These are phyloP conservation scores for Coprinopsis marcescibilis DNA, from an alignment of 768 basidiomycete species.

Conservation along the genomic window DNA sequence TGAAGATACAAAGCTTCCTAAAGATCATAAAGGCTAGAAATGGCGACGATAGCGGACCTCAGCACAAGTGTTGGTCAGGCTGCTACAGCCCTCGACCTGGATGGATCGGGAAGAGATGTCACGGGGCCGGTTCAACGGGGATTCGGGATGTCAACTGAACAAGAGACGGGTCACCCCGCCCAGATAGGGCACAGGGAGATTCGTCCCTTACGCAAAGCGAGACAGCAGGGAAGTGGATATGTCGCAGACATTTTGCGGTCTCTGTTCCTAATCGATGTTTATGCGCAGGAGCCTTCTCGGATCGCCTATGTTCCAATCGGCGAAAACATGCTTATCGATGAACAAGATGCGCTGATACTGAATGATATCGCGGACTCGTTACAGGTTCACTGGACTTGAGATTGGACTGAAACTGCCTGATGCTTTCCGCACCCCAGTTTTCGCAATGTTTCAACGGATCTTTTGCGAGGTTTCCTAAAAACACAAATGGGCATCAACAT, in stretches of 20 bases:
- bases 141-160: neutral
- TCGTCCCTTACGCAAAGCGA: constrained; percentile 3
- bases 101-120: neutral
- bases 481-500: too few relatives aligned
- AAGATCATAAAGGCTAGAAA: constrained; percentile 34
- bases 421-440: too few relatives aligned
- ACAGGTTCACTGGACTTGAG: too few relatives aligned
- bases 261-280: too few relatives aligned
- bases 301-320: too few relatives aligned
- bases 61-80: neutral
- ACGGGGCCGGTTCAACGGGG: neutral
- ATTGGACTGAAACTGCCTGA: too few relatives aligned
- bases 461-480: too few relatives aligned
- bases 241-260: neutral
- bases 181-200: constrained; percentile 8
- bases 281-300: too few relatives aligned
- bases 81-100: neutral
- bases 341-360: too few relatives aligned
- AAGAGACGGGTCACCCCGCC: constrained; percentile 5
- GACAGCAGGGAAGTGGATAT: neutral
- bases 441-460: too few relatives aligned
- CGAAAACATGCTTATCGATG: too few relatives aligned
- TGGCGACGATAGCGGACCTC: constrained; percentile 20
- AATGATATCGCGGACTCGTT: too few relatives aligned
- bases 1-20: constrained; percentile 31